Percentiles rank a stretch among this genome's conserved stretches.
Evolutionary conservation across 768 basidiomycete genomes (phyloP).

Genomic region (Psilocybe cubensis): DNA sequence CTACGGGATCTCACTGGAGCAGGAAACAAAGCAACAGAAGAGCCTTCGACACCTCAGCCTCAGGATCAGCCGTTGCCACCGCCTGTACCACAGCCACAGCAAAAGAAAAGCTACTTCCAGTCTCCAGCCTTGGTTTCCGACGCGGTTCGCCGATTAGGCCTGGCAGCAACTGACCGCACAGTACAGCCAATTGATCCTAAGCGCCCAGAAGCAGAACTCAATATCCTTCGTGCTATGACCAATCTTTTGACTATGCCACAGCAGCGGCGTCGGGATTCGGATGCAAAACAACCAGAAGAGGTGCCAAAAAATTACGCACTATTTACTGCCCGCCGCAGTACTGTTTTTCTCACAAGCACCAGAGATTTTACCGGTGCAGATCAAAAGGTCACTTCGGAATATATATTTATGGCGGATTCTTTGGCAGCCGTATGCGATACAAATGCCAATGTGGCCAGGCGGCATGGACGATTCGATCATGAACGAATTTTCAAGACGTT

Average conservation of each 20-base stretch:
- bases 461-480: constrained; percentile 67
- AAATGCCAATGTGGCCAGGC: constrained; percentile 64
- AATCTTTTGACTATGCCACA: constrained; percentile 69
- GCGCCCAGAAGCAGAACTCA: constrained; percentile 52
- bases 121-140: constrained; percentile 75
- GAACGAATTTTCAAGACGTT: constrained; percentile 69
- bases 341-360: constrained; percentile 59
- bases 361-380: constrained; percentile 54
- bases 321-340: constrained; percentile 53
- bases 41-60: constrained; percentile 21
- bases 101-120: constrained; percentile 47
- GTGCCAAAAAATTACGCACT: constrained; percentile 39
- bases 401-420: constrained; percentile 50
- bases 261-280: constrained; percentile 42
- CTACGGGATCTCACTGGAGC: constrained; percentile 52
- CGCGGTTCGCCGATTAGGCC: constrained; percentile 65
- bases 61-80: constrained; percentile 21
- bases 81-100: constrained; percentile 20
- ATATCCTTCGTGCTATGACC: constrained; percentile 78
- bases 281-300: constrained; percentile 44
- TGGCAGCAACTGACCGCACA: constrained; percentile 62
- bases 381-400: constrained; percentile 62
- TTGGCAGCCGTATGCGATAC: constrained; percentile 53
- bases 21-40: constrained; percentile 37
- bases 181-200: constrained; percentile 41